Base-by-base conservation (phyloP, 306 rosid species). In the Sicyos baderoa region DNA sequence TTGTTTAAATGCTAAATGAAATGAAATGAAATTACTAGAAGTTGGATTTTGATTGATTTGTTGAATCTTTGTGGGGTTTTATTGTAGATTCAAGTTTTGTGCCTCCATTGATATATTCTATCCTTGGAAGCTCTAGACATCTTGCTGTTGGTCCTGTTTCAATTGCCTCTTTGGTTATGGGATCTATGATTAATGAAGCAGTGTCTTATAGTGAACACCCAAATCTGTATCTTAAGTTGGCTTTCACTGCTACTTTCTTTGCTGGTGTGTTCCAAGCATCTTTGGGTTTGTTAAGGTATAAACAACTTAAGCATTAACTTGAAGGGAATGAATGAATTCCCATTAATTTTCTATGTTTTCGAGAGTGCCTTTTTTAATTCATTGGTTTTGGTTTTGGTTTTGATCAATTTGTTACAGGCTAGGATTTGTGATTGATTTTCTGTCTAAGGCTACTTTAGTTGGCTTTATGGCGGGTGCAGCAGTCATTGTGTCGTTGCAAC, bases 381-480 rank as follows among this genome's bases (percentile, higher is more conserved):
- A 68, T 37, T 44, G 54, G 37, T 52, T 23, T 10, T 59, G 47
- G 44, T 37, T 37, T 37, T 35, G 40, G 6, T 35, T 29, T 15
- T 29, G 35, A 29, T 59, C 66, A 29, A 29, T 16, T 49, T 66
- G 16, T 67, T 48, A 67, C 89, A 94, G 99, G 83, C 70, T 94
- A 57, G 99, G 99, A 0, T 90, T 94, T 83, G 78, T 94, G 23
- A 94, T 94, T 25, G 97, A 94, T 82, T 94, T 94, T 85, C 88
- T 94, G 23, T 90, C 99, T 53, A 94, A 88, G 86, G 92, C 99
- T 73, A 94, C 99, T 6, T 62, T 94, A 27, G 87, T 94, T 45
- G 99, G 97, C 19, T 90, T 94, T 81, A 94, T 87, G 91, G 99
- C 95, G 0, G 99, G 99, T 17, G 96, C 99, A n/a, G 97, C 99